phyloP scores from a whole-genome alignment of 768 basidiomycete genomes.

The Hygrophorus russula region DNA sequence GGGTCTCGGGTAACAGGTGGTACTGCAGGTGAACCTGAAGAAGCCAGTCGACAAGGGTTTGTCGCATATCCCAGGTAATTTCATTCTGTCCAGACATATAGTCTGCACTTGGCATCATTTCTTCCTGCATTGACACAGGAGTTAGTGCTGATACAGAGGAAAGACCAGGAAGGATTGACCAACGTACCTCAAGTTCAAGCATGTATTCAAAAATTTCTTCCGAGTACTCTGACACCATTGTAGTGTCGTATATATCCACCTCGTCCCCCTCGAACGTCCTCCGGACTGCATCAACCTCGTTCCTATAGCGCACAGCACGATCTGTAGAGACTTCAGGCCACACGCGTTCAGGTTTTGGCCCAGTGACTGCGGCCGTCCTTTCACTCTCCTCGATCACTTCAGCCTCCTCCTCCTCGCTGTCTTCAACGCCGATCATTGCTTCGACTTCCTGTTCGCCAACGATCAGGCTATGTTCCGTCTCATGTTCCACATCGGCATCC shows the following conservation, averaged over 20 bases:
- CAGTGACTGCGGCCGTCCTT: conserved; percentile 11
- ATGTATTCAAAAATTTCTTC: conserved; percentile 98
- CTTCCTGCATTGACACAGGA: conserved; percentile 38
- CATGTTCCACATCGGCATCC: conserved; percentile 13
- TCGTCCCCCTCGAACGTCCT: conserved; percentile 58
- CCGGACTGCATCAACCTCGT: conserved; percentile 57
- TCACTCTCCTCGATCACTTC: conserved; percentile 18
- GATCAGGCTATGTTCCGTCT: conserved; percentile 29
- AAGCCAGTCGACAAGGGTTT: conserved; percentile 96
- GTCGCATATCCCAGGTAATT: conserved; percentile 89
- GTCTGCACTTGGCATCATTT: conserved; percentile 81
- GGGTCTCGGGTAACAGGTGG: conserved; percentile 97
- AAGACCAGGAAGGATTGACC: not conserved
- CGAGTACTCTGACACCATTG: conserved; percentile 98
- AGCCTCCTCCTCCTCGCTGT: conserved; percentile 31
- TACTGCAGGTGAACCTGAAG: conserved; percentile 96
- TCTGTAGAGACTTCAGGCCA: conserved; percentile 73
- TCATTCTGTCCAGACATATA: conserved; percentile 94
- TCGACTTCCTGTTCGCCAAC: conserved; percentile 49
- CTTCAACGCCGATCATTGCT: conserved; percentile 47
- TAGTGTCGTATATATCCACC: conserved; percentile 64
- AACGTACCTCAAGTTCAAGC: conserved; percentile 78
- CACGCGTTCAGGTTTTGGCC: conserved; percentile 33
- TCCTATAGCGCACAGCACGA: conserved; percentile 43
- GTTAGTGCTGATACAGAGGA: conserved; percentile 5